These are phyloP conservation scores for Termitomyces sp. DNA, from an alignment of 768 basidiomycete species.

Conservation along the genomic window DNA sequence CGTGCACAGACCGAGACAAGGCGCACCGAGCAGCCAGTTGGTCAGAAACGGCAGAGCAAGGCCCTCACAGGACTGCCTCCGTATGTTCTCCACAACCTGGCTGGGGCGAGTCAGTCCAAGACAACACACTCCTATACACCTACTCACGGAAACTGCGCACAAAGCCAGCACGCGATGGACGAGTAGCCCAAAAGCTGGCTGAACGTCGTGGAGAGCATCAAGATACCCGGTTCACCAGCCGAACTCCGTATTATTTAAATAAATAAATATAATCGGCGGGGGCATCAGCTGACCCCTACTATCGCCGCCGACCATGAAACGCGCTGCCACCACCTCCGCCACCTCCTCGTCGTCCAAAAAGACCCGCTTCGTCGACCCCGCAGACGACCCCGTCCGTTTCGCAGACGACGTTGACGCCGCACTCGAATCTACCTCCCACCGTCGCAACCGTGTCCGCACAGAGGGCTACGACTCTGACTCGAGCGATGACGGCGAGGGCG, in stretches of 20 bases:
- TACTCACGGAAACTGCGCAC: conserved; percentile 86
- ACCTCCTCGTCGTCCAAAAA: conserved; percentile 46
- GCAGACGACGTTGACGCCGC: conserved; percentile 74
- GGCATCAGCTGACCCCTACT: background rate
- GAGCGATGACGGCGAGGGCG: conserved; percentile 92
- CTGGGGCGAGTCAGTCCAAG: conserved; percentile 32
- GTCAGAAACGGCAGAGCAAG: conserved; percentile 90
- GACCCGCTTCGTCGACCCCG: conserved; percentile 75
- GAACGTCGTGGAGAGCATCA: conserved; percentile 32
- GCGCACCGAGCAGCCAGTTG: conserved; percentile 88
- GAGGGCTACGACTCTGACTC: conserved; percentile 94
- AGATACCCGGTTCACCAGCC: no score
- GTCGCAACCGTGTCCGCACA: conserved; percentile 71
- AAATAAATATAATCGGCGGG: no score
- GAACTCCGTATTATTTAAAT: no score
- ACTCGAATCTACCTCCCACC: conserved; percentile 62
- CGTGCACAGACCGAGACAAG: conserved; percentile 4
- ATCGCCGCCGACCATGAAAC: conserved; percentile 24
- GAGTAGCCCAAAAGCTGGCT: conserved; percentile 69
- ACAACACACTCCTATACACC: no score
- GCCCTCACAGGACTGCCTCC: conserved; percentile 78
- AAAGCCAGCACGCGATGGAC: conserved; percentile 79
- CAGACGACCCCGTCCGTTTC: conserved; percentile 73
- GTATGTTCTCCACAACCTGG: conserved; percentile 80
- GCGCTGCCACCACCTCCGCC: conserved; percentile 26